A percentile compares a stretch with the other conserved stretches of the same genome.
Conservation (phyloP, 2,329 filamentous ascomycete genomes). For the Colletotrichum musae region DNA sequence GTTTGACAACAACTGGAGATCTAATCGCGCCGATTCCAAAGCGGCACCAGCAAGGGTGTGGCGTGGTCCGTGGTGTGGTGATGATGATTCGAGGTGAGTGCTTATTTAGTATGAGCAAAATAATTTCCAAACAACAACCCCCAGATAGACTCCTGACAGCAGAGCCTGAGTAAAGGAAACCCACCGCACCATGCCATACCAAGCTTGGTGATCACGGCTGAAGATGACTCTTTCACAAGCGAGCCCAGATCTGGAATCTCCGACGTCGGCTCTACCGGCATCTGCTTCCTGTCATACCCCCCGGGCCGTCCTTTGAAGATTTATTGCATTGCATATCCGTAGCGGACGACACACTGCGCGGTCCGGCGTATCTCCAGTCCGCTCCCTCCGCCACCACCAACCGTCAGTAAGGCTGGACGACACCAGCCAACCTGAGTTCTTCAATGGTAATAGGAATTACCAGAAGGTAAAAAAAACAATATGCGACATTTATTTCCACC, state of each 20-base stretch:
- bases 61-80: no score
- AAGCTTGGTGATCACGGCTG: no score
- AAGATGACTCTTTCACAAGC: conserved; percentile 19
- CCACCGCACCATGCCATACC: conserved; percentile 19
- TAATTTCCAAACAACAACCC: no score
- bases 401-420: conserved; percentile 9
- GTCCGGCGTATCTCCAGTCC: conserved; percentile 28
- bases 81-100: no score
- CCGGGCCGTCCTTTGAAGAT: not conserved
- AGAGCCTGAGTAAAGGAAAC: conserved; percentile 6
- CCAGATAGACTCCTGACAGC: not conserved
- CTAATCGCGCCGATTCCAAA: conserved; percentile 14
- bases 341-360: conserved; percentile 10
- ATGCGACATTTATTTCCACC: conserved; percentile 36
- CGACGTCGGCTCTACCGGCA: conserved; percentile 35
- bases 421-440: not conserved
- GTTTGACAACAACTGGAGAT: not conserved
- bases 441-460: conserved; percentile 38
- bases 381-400: not conserved
- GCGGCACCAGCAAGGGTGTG: conserved; percentile 10
- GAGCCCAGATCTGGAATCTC: conserved; percentile 31
- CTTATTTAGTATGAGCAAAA: no score
- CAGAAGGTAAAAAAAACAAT: conserved; percentile 10
- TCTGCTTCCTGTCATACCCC: conserved; percentile 4
- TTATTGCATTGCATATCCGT: conserved; percentile 8